Conservation (phyloP, 495 filamentous ascomycete genomes). For the Pseudevernia furfuracea region DNA sequence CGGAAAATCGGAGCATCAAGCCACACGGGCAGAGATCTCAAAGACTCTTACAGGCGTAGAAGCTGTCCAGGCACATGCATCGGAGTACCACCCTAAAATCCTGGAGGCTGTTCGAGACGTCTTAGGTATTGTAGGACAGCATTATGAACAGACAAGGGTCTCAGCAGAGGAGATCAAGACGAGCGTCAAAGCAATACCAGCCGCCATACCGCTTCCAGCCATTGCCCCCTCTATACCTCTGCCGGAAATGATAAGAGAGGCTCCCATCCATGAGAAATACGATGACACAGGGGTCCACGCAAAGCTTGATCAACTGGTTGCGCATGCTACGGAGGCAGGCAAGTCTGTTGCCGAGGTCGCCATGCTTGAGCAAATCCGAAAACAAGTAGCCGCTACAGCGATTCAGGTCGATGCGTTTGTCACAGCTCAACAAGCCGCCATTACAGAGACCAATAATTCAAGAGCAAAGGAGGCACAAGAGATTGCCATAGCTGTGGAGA, state of each 20-base stretch:
- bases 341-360: conserved; percentile 54
- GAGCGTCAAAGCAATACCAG: conserved; percentile 47
- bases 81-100: conserved; percentile 78
- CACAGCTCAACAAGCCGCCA: conserved; percentile 64
- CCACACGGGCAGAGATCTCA: conserved; percentile 67
- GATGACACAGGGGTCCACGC: conserved; percentile 66
- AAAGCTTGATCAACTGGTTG: conserved; percentile 80
- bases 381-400: conserved; percentile 80
- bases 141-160: conserved; percentile 60
- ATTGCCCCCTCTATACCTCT: conserved; percentile 32
- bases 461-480: conserved; percentile 78
- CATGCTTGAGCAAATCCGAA: conserved; percentile 81
- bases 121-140: conserved; percentile 68
- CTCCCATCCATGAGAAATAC: conserved; percentile 41
- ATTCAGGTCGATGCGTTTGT: conserved; percentile 82
- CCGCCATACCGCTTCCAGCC: conserved; percentile 44
- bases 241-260: conserved; percentile 35
- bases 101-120: conserved; percentile 74
- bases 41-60: conserved; percentile 64
- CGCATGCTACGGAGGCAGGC: conserved; percentile 42
- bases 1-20: conserved; percentile 64
- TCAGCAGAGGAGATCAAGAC: conserved; percentile 44
- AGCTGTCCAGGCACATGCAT: conserved; percentile 63
- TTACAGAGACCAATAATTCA: conserved; percentile 69
- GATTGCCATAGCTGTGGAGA: conserved; percentile 70